Evolutionary conservation across 345 rosid genomes (phyloP), one percentile per base, ranked within the genome.

Genomic region (Populus deltoides): DNA sequence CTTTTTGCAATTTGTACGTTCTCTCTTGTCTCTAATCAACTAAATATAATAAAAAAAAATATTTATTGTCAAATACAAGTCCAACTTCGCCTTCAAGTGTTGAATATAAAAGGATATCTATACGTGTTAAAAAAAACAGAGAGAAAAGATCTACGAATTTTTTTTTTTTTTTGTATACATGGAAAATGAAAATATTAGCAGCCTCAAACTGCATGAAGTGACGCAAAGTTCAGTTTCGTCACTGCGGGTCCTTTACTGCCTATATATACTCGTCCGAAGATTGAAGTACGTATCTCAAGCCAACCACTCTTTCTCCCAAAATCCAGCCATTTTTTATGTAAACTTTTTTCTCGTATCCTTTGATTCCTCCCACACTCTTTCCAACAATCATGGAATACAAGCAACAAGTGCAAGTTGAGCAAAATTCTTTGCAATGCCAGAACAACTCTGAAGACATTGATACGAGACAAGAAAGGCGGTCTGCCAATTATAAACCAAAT

Each of bases 401-500:
- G 11, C 61, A 22, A 27, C 61, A 9, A 65, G 3, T 74, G 6
- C 55, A 49, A 4, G 55, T 17, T 5, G 22, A 0, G 20, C 22
- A 49, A 17, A 49, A 49, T 15, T 5, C 1, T 62, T 29, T 45
- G n/a, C 38, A 63, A n/a, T 10, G 3, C n/a, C 55, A 53, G 33
- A 49, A 51, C 10, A 57, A 63, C 29, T 71, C 68, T 55, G 67
- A 69, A 74, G 77, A 51, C 31, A 7, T 27, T 59, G 67, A 66
- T 8, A 49, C 20, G 9, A 20, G 1, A 29, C 81, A 71, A 2
- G 73, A 74, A 41, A 82, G 89, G 71, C 76, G 89, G 51, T 85
- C 89, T 5, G 86, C 89, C 59, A 77, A 81, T 75, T 89, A 89
- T 71, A 85, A 82, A 71, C 89, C 92, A 7, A 86, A 74, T 81